Base-by-base conservation (phyloP, 2,329 filamentous ascomycete species). In the Botrytis medusae region DNA sequence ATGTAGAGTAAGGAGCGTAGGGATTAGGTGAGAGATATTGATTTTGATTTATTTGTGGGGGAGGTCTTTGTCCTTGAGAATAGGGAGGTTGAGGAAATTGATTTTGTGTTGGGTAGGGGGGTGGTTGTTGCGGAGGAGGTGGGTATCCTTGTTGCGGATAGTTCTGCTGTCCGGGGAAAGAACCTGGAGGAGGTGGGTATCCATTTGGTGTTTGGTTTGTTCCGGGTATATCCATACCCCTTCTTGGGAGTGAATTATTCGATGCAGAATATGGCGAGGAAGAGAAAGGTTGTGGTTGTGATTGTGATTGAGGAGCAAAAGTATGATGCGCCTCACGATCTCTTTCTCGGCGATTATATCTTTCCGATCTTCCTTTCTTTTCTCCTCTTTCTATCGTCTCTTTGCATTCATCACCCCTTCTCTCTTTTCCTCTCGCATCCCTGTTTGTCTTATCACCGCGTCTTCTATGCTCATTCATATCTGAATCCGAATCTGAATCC, bases 21-120 rank as follows among this genome's bases (percentile, higher is more conserved):
- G 37, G n/a, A 64, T 71, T 48, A 8, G 75, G 25, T 72, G 76
- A 34, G 72, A 74, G 44, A 73, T 77, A 44, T 78, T 65, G 48
- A 48, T 64, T 3, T 14, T 34, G 25, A 46, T 32, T 46, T 32
- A 32, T 18, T 18, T 29, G 51, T 57, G 51, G 51, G 12, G 34
- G 22, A 32, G 40, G 57, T 46, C 77, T 64, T 60, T 61, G 48
- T 16, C 48, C 48, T 54, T 54, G 48, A 54, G 25, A 14, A 2
- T 54, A n/a, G 22, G 63, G 25, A 22, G 71, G 54, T 64, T 65
- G 59, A 59, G 62, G 37, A 34, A 34, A 44, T 60, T 61, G 40
- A 18, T n/a, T 32, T 44, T 32, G 51, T 16, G 69, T 71, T 69
- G 71, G 69, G 5, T 74, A 74, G 25, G 72, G 69, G 4, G 65